Conservation (phyloP, 805 yeast species). For the Wickerhamomyces pijperi region DNA sequence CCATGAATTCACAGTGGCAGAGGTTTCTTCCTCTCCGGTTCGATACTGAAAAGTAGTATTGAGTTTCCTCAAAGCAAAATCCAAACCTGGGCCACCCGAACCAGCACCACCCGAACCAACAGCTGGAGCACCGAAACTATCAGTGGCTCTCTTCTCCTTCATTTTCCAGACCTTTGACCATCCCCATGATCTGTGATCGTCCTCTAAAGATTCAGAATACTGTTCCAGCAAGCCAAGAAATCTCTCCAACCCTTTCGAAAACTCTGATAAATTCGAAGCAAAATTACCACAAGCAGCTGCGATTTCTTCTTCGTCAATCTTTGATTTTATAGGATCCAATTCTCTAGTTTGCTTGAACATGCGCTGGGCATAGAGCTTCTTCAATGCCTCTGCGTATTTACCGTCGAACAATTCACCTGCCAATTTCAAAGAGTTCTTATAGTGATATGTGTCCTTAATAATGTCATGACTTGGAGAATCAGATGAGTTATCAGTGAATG, state of each 20-base stretch:
- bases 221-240: conserved; percentile 35
- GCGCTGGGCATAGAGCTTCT: conserved; percentile 35
- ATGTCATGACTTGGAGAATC: too few relatives aligned
- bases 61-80: conserved; percentile 7
- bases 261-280: conserved; percentile 50
- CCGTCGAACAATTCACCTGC: conserved; percentile 46
- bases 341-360: conserved; percentile 7
- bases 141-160: too few relatives aligned
- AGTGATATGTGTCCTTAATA: conserved; percentile 32
- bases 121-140: too few relatives aligned
- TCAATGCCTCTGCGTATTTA: conserved; percentile 48
- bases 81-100: conserved; percentile 6
- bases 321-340: conserved; percentile 22
- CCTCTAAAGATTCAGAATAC: conserved; percentile 18
- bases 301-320: conserved; percentile 65
- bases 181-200: conserved; percentile 25
- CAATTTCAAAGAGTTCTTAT: conserved; percentile 30
- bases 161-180: conserved; percentile 46
- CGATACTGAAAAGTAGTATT: conserved; percentile 18
- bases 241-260: conserved; percentile 42
- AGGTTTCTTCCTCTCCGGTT: conserved; percentile 1
- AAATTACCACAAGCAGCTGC: conserved; percentile 81
- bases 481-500: conserved; percentile 40
- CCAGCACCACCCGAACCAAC: not conserved
- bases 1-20: conserved; percentile 9